A percentile compares a stretch with the other conserved stretches of the same genome.
Conservation (phyloP, 1,139 yeast genomes). For the Hyphopichia wangnamkhiaoensis region DNA sequence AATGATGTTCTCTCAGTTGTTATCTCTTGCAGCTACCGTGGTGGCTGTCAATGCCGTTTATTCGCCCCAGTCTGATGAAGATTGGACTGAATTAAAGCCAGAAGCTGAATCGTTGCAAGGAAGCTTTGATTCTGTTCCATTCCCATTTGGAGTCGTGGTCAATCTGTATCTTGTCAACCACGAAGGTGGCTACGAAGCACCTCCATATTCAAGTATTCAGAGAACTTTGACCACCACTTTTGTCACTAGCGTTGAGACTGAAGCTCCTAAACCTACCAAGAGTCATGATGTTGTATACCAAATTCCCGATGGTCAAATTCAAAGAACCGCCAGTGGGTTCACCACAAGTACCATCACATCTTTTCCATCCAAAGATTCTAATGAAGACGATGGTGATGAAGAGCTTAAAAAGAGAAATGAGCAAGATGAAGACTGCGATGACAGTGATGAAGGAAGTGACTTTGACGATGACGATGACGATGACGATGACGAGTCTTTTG, state of each 20-base stretch:
- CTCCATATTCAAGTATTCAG: slow-evolving; percentile 12
- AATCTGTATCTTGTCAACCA: slow-evolving; percentile 21
- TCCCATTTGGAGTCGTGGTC: slow-evolving; percentile 38
- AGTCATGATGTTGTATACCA: slow-evolving; percentile 25
- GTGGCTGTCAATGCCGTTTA: too few relatives aligned
- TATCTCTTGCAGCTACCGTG: too few relatives aligned
- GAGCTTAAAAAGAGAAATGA: slow-evolving; percentile 3
- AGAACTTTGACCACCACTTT: slow-evolving; percentile 18
- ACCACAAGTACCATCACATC: slow-evolving; percentile 4
- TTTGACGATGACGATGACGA: slow-evolving; percentile 8
- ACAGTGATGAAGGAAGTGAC: slow-evolving; percentile 5
- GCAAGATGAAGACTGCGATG: slow-evolving; percentile 6
- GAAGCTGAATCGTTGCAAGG: slow-evolving; percentile 16
- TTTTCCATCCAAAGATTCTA: slow-evolving; percentile 2
- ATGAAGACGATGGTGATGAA: slow-evolving; percentile 11
- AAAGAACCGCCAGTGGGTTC: slow-evolving; percentile 11
- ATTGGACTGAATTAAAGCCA: slow-evolving; percentile 37
- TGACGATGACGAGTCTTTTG: slow-evolving; percentile 11
- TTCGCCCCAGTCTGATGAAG: slow-evolving; percentile 31
- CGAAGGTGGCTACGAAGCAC: slow-evolving; percentile 16
- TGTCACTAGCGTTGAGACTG: slow-evolving; percentile 17
- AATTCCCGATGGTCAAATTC: slow-evolving; percentile 35
- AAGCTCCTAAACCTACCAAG: slow-evolving; percentile 26
- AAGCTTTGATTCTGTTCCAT: slow-evolving; percentile 27
- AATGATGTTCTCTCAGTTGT: too few relatives aligned